A percentile compares a stretch with the other conserved stretches of the same genome.
Evolutionary conservation across 2,329 filamentous ascomycete species (phyloP).

Genomic region (Fusarium temperatum): DNA sequence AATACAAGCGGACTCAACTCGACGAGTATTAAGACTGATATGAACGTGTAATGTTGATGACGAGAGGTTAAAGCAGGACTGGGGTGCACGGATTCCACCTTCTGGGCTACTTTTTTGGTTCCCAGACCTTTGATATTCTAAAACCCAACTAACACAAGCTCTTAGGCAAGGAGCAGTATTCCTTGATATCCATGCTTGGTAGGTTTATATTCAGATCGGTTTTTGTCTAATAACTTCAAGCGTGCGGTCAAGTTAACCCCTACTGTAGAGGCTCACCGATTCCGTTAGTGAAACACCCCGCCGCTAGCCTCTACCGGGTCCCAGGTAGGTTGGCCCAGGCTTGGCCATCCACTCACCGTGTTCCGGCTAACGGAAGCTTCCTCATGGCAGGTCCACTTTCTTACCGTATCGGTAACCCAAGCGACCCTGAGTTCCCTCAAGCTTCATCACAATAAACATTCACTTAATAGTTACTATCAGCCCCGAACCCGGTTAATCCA

Average conservation of each 20-base stretch:
- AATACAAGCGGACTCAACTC: neutral
- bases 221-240: neutral
- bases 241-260: neutral
- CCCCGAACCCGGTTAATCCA: neutral
- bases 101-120: neutral
- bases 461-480: slow-evolving; percentile 10
- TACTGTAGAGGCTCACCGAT: neutral
- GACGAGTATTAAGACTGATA: neutral
- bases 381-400: neutral
- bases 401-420: slow-evolving; percentile 28
- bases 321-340: neutral
- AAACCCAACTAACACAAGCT: neutral
- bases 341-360: neutral
- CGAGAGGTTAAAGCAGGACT: neutral
- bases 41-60: neutral
- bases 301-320: neutral
- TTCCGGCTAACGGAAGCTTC: slow-evolving; percentile 20
- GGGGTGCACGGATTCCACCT: neutral
- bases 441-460: slow-evolving; percentile 26
- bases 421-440: slow-evolving; percentile 22
- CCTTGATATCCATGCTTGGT: neutral
- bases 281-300: neutral
- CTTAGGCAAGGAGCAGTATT: neutral
- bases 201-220: neutral
- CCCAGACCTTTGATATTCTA: neutral